A percentile compares a stretch with the other conserved stretches of the same genome.
phyloP scores from a whole-genome alignment of 2,329 filamentous ascomycete genomes.

The Penicillium fuscoglaucum region DNA sequence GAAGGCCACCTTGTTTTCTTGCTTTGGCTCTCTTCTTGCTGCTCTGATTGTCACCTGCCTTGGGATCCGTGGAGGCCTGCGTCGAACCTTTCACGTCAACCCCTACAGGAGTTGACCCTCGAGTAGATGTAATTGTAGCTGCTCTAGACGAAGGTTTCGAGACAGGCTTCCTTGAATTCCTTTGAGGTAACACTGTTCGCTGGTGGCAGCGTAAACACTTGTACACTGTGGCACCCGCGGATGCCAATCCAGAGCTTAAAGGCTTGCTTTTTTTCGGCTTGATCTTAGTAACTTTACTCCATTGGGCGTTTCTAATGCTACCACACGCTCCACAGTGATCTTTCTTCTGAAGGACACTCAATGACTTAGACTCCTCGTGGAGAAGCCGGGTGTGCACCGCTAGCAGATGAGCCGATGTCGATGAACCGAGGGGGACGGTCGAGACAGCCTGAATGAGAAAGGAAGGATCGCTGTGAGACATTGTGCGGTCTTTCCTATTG shows the following conservation, averaged over 20 bases:
- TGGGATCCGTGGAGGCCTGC: slow-evolving; percentile 12
- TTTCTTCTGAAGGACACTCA: slow-evolving; percentile 36
- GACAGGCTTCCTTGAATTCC: slow-evolving; percentile 17
- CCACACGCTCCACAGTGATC: slow-evolving; percentile 45
- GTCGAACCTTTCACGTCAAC: background rate
- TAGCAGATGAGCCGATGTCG: slow-evolving; percentile 45
- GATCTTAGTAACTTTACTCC: slow-evolving; percentile 32
- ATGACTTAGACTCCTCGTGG: slow-evolving; percentile 34
- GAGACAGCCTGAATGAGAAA: slow-evolving; percentile 42
- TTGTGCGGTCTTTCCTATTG: slow-evolving; percentile 20
- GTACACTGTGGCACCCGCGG: slow-evolving; percentile 34
- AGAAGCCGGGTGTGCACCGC: slow-evolving; percentile 39
- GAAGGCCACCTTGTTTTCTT: slow-evolving; percentile 55
- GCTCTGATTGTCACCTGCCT: slow-evolving; percentile 43
- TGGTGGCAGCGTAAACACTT: slow-evolving; percentile 41
- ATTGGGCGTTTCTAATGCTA: slow-evolving; percentile 34
- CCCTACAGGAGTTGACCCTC: background rate
- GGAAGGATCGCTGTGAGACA: slow-evolving; percentile 27
- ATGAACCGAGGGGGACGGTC: slow-evolving; percentile 36
- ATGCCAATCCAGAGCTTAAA: slow-evolving; percentile 10
- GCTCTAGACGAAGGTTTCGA: slow-evolving; percentile 14
- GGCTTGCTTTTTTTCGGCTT: slow-evolving; percentile 19
- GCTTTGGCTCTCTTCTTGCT: slow-evolving; percentile 59
- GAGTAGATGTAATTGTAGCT: slow-evolving; percentile 10
- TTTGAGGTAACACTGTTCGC: slow-evolving; percentile 32